Percentiles rank a stretch among this genome's conserved stretches.
phyloP scores from a whole-genome alignment of 306 rosid genomes.

The Fragaria nilgerrensis region DNA sequence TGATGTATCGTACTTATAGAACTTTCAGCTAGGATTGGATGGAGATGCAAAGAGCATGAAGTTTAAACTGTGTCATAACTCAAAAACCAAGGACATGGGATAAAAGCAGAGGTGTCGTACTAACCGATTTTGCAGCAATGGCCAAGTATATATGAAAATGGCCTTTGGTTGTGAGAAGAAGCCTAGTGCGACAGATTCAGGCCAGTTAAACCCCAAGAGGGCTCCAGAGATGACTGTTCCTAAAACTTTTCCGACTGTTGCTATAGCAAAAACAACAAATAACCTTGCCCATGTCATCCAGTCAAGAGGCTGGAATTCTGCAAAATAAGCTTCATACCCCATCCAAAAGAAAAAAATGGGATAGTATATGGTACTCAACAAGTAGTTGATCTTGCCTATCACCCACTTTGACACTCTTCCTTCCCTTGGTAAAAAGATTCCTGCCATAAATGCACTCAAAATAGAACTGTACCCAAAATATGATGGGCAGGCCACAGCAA shows the following conservation, averaged over 20 bases:
- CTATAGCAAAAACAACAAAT: slow-evolving; percentile 36
- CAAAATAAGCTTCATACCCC: slow-evolving; percentile 66
- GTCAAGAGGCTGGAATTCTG: slow-evolving; percentile 30
- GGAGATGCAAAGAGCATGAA: not conserved
- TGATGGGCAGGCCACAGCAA: slow-evolving; percentile 54
- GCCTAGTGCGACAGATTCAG: slow-evolving; percentile 76
- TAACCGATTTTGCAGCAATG: slow-evolving; percentile 60
- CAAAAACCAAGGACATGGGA: not conserved
- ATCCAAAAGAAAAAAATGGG: slow-evolving; percentile 94
- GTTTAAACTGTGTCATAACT: not conserved
- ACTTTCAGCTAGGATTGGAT: not conserved
- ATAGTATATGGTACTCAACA: slow-evolving; percentile 56
- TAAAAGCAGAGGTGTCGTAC: slow-evolving; percentile 27
- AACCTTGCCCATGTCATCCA: slow-evolving; percentile 53
- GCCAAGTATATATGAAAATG: slow-evolving; percentile 90
- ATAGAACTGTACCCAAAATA: slow-evolving; percentile 57
- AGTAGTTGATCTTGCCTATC: slow-evolving; percentile 62
- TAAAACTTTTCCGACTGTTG: slow-evolving; percentile 50
- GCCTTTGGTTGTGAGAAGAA: slow-evolving; percentile 81
- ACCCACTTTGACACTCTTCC: slow-evolving; percentile 91
- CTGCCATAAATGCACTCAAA: slow-evolving; percentile 83
- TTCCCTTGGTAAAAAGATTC: slow-evolving; percentile 70
- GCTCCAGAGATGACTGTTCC: slow-evolving; percentile 69
- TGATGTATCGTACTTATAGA: not conserved
- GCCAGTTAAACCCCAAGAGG: slow-evolving; percentile 77